Evolutionary conservation across 2,329 filamentous ascomycete genomes (phyloP).

Genomic region (Apiospora sp.): DNA sequence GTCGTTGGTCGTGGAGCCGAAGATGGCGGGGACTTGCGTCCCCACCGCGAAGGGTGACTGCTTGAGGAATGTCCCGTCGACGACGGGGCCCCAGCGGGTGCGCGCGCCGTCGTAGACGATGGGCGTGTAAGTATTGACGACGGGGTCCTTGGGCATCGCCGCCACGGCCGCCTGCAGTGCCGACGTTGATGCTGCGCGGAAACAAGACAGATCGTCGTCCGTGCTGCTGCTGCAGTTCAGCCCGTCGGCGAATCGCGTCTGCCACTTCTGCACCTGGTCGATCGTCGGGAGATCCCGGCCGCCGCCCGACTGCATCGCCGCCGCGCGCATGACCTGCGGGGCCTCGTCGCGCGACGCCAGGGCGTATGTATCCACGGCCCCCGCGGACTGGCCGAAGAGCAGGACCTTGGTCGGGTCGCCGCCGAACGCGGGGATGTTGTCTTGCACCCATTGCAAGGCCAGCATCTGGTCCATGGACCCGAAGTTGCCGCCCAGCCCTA

Average conservation of each 20-base stretch:
- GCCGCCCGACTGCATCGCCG: slow-evolving; percentile 38
- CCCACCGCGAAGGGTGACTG: slow-evolving; percentile 37
- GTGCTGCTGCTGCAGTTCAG: slow-evolving; percentile 35
- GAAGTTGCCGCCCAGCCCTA: slow-evolving; percentile 56
- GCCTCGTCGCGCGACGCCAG: slow-evolving; percentile 40
- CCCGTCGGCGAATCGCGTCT: slow-evolving; percentile 30
- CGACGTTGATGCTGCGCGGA: slow-evolving; percentile 29
- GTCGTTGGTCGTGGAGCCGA: slow-evolving; percentile 37
- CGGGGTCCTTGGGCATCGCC: slow-evolving; percentile 27
- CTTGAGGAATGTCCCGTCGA: slow-evolving; percentile 39
- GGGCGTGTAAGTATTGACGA: slow-evolving; percentile 27
- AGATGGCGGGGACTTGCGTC: slow-evolving; percentile 39
- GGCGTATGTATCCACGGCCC: slow-evolving; percentile 36
- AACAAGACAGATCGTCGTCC: slow-evolving; percentile 31
- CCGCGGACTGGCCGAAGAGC: slow-evolving; percentile 40
- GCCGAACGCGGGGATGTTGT: slow-evolving; percentile 53
- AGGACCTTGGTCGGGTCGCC: slow-evolving; percentile 49
- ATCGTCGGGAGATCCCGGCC: slow-evolving; percentile 34
- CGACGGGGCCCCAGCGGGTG: slow-evolving; percentile 30
- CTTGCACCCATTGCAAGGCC: slow-evolving; percentile 57
- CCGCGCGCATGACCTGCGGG: slow-evolving; percentile 34
- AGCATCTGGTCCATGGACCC: slow-evolving; percentile 59
- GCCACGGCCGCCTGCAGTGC: slow-evolving; percentile 27
- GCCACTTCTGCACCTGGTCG: slow-evolving; percentile 32
- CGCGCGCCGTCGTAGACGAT: slow-evolving; percentile 32